Percentiles rank a stretch among this genome's conserved stretches.
phyloP scores from a whole-genome alignment of 2,329 filamentous ascomycete genomes.

The Colletotrichum cordylinicola region DNA sequence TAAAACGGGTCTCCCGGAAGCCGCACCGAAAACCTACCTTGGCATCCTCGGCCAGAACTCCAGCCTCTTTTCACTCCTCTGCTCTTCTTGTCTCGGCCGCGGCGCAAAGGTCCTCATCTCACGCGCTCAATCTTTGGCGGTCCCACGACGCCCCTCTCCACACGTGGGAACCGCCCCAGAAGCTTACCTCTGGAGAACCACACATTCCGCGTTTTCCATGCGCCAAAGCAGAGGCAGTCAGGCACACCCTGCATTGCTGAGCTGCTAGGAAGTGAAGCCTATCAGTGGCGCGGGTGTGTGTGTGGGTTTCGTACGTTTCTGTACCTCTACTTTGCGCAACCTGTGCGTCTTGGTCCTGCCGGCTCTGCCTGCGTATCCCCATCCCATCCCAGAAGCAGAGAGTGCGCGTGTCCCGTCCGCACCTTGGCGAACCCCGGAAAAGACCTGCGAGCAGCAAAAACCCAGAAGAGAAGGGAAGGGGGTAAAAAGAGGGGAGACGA shows the following conservation, averaged over 20 bases:
- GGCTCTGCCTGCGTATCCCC: neutral
- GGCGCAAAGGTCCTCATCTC: neutral
- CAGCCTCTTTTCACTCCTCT: neutral
- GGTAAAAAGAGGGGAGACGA: neutral
- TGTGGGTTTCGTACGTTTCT: neutral
- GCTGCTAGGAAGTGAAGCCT: constrained; percentile 8
- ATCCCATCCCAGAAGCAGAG: neutral
- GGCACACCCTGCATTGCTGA: neutral
- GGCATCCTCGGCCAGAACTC: neutral
- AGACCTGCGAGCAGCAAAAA: neutral
- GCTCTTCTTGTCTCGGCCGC: neutral
- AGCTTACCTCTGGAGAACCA: constrained; percentile 18
- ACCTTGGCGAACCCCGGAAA: constrained; percentile 9
- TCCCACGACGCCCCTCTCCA: neutral
- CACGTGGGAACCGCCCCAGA: constrained; percentile 12
- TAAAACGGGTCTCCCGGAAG: neutral
- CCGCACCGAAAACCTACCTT: constrained; percentile 11
- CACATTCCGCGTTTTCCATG: neutral
- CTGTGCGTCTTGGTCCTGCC: neutral
- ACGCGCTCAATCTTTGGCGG: neutral
- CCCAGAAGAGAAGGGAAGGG: neutral
- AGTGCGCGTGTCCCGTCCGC: neutral
- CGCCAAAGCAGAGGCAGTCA: neutral
- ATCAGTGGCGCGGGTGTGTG: constrained; percentile 8
- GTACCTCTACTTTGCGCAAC: constrained; percentile 15